Conservation (phyloP, 179 eudicot species). For the Beta lomatogona region DNA sequence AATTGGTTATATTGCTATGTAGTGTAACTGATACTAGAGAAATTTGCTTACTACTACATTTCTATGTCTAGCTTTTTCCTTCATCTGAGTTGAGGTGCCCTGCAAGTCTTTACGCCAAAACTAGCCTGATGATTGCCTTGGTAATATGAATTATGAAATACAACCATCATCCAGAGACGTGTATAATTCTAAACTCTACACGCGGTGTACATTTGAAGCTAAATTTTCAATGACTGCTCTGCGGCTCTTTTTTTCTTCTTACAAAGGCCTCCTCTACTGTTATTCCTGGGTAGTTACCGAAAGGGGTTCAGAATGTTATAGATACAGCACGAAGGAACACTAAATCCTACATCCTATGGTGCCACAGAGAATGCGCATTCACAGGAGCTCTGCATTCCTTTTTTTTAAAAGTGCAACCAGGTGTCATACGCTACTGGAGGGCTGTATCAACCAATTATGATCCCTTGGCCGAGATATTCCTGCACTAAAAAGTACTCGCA, state of each 20-base stretch:
- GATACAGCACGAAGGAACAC: conserved; percentile 16
- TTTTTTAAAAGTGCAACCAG: not conserved
- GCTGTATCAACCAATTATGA: conserved; percentile 34
- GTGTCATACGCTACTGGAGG: conserved; percentile 9
- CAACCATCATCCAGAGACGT: not conserved
- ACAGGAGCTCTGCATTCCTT: not conserved
- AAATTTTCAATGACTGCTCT: not conserved
- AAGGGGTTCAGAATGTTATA: not conserved
- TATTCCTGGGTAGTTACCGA: not conserved
- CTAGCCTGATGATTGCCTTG: not conserved
- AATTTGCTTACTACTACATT: too few species aligned
- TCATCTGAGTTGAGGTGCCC: too few species aligned
- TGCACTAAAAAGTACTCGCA: conserved; percentile 42
- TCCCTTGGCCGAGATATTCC: conserved; percentile 63
- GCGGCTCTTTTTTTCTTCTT: too few species aligned
- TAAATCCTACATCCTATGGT: conserved; percentile 12
- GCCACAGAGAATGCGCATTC: conserved; percentile 5
- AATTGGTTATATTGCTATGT: too few species aligned
- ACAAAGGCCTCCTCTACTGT: not conserved
- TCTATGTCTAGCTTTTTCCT: too few species aligned
- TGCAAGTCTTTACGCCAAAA: too few species aligned
- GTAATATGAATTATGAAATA: not conserved
- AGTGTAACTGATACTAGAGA: too few species aligned
- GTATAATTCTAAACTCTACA: not conserved
- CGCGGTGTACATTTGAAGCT: conserved; percentile 12